A percentile compares a stretch with the other conserved stretches of the same genome.
phyloP scores from a whole-genome alignment of 352 stramenopile genomes.

The Phytophthora aleatoria region DNA sequence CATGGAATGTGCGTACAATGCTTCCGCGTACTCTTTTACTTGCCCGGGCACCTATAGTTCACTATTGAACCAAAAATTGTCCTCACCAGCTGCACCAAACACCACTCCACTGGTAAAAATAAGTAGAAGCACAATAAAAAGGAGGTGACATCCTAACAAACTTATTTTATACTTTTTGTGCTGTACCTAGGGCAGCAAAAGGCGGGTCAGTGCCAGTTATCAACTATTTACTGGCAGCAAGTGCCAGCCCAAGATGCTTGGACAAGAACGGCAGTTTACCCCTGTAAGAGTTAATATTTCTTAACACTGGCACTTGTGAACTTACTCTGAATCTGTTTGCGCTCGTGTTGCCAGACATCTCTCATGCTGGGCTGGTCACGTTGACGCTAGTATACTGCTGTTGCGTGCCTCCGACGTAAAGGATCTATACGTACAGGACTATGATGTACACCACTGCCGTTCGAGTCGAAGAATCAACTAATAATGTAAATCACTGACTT shows the following conservation, averaged over 20 bases:
- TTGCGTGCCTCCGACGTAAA: constrained; percentile 52
- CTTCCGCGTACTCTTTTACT: background rate
- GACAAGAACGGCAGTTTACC: constrained; percentile 79
- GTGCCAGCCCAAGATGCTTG: constrained; percentile 52
- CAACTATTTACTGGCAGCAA: constrained; percentile 55
- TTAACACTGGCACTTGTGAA: background rate
- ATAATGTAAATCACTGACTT: background rate
- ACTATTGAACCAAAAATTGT: background rate
- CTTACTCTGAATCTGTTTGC: background rate
- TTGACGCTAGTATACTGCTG: constrained; percentile 55
- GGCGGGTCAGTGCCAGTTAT: constrained; percentile 52
- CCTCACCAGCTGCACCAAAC: constrained; percentile 59
- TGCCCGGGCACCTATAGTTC: background rate
- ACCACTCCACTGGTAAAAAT: constrained; percentile 63
- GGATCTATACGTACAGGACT: constrained; percentile 74
- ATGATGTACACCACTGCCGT: constrained; percentile 40
- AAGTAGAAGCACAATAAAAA: background rate
- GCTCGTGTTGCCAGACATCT: constrained; percentile 46
- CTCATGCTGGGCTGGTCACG: constrained; percentile 69
- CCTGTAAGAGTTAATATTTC: constrained; percentile 37
- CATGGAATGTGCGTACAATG: constrained; percentile 55
- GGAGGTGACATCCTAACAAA: background rate
- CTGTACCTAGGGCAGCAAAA: constrained; percentile 62
- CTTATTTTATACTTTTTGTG: background rate
- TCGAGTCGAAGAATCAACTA: background rate